Base-by-base conservation (phyloP, 352 stramenopile species). In the Phytophthora colocasiae region DNA sequence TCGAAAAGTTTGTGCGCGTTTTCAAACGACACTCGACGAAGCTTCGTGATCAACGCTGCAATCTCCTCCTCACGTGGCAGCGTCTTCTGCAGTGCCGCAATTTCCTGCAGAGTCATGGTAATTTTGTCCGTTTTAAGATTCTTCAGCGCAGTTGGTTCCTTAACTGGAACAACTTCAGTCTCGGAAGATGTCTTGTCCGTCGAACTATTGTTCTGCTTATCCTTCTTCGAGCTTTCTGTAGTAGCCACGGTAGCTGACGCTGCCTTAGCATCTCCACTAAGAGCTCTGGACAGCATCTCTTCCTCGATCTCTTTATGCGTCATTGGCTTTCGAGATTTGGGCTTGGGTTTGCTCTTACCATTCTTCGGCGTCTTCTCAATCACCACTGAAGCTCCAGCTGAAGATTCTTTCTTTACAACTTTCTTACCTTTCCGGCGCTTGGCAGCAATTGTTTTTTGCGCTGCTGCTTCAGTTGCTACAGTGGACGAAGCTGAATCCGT, bases 1-100 rank as follows among this genome's bases (percentile, higher is more conserved):
- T 95, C 85, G 55, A 95, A 95, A 29, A 95, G 70, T 55, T 75
- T 85, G 56, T 92, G 81, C 22, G 83, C 86, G 60, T 91, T 83
- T 41, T 81, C 59, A 58, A 95, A 95, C 54, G 87, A 94, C 48
- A 91, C 75, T 22, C 67, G 69, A 45, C 85, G 83, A 15, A 93
- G 73, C 31, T 87, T 85, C 6, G 60, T 67, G 5, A 92, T 85
- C 8, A 93, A 55, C 32, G 66, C 41, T 6, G 76, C 85, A 49
- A 93, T 89, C 47, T 90, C 81, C 17, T 82, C 69, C 24, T 87
- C 81, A 36, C 76, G 89, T 11, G 85, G 85, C 19, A 93, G 54
- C 31, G 85, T 90, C 64, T 92, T 92, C 55, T 93, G 85, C 49
- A 93, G 58, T 44, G 81, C 60, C 53, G 80, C 72, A 59, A 93